Base-by-base conservation (phyloP, 345 rosid genomes). In the Tarenaya hassleriana region DNA sequence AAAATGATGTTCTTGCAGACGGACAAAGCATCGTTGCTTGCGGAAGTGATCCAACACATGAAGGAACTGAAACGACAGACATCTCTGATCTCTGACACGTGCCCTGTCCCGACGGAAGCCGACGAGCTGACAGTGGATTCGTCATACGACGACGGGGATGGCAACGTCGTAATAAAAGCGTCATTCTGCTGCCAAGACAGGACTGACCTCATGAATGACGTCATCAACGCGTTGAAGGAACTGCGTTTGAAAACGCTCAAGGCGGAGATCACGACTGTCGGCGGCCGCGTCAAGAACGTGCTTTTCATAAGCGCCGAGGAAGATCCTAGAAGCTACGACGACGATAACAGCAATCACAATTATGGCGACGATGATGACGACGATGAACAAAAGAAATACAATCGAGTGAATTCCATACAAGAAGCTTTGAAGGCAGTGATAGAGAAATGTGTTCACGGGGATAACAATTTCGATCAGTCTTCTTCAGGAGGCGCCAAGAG, bases 251-350 rank as follows among this genome's bases (percentile, higher is more conserved):
- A 82, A 42, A 85, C 97, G 44, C 66, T 88, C 8, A 88, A 88
- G 77, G 95, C 98, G 13, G 98, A 92, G 71, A 83, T 92, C 59
- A 84, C 86, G 21, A 92, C 96, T 32, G 77, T 92, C 0, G 98
- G 91, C n/a, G 98, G 95, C 6, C 86, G 97, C 3, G 86, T 85
- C 17, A 92, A 78, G 82, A 92, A 88, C 67, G 79, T 92, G 21
- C 62, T 92, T 55, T 92, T 88, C 76, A 66, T 92, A 15, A 77
- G 91, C 50, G 79, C 78, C 40, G 98, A 88, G 10, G 81, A 83
- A n/a, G n/a, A n/a, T n/a, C n/a, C n/a, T n/a, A n/a, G n/a, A n/a
- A n/a, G n/a, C n/a, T n/a, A n/a, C n/a, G n/a, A n/a, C n/a, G n/a
- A n/a, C n/a, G n/a, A n/a, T n/a, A n/a, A n/a, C n/a, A n/a, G n/a